phyloP scores from a whole-genome alignment of 768 basidiomycete species.

The Auricularia auricula-judae region DNA sequence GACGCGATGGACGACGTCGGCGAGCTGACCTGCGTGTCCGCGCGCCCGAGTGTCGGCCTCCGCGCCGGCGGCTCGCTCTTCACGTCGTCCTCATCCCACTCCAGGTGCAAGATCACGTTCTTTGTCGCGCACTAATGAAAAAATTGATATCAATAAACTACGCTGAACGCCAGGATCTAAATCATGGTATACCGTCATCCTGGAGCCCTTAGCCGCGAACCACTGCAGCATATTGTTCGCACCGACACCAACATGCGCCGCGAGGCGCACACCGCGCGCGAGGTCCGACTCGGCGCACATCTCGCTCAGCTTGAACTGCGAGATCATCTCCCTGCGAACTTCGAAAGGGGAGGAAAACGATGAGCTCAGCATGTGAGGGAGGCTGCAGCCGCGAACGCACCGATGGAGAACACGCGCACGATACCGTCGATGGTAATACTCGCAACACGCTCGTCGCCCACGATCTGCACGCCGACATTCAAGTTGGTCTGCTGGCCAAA shows the following conservation, averaged over 20 bases:
- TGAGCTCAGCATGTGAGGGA: too few relatives aligned
- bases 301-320: constrained; percentile 69
- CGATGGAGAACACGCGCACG: constrained; percentile 83
- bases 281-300: constrained; percentile 32
- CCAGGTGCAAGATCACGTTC: constrained; percentile 71
- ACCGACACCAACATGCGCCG: constrained; percentile 59
- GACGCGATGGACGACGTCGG: constrained; percentile 11
- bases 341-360: neutral
- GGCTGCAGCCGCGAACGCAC: constrained; percentile 32
- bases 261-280: constrained; percentile 51
- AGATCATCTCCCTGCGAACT: constrained; percentile 78
- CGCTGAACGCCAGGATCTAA: too few relatives aligned
- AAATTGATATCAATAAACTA: too few relatives aligned
- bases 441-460: constrained; percentile 80
- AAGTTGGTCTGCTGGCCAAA: constrained; percentile 91
- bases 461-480: constrained; percentile 82
- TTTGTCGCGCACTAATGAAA: constrained; percentile 72
- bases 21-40: neutral
- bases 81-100: constrained; percentile 68
- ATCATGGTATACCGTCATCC: constrained; percentile 58
- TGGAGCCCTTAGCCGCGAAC: constrained; percentile 84
- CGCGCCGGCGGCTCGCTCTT: constrained; percentile 9
- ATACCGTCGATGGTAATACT: constrained; percentile 88
- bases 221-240: constrained; percentile 87
- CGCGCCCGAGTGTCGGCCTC: constrained; percentile 3